A percentile compares a stretch with the other conserved stretches of the same genome.
Evolutionary conservation across 1,284 basidiomycete genomes (phyloP).

Genomic region (Abortiporus biennis): DNA sequence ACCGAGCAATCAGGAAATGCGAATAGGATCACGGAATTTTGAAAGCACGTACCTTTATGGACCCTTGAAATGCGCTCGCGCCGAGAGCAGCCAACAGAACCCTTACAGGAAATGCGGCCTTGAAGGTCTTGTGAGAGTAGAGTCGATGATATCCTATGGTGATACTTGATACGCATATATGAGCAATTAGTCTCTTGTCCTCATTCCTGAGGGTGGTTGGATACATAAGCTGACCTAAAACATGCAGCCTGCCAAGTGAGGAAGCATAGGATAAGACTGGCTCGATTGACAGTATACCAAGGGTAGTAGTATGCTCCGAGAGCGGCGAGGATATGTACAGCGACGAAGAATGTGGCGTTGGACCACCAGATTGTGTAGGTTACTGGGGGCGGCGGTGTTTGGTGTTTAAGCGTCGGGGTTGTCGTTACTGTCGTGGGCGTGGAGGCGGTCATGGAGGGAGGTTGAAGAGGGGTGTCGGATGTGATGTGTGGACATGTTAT

Average conservation of each 20-base stretch:
- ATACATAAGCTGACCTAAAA: constrained; percentile 47
- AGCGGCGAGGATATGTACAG: constrained; percentile 53
- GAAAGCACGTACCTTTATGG: constrained; percentile 38
- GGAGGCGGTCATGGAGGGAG: too few species aligned
- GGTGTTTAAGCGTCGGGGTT: too few species aligned
- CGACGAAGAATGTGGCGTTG: constrained; percentile 64
- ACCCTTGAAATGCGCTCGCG: constrained; percentile 64
- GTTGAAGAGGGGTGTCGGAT: too few species aligned
- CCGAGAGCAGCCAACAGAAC: constrained; percentile 59
- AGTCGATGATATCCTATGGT: constrained; percentile 75
- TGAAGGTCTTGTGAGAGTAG: constrained; percentile 70
- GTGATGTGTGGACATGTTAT: too few species aligned
- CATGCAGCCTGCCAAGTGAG: constrained; percentile 65
- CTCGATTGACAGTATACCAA: constrained; percentile 34
- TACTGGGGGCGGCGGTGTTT: background rate
- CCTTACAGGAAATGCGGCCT: constrained; percentile 50
- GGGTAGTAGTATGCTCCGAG: constrained; percentile 49
- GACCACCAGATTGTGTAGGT: constrained; percentile 53
- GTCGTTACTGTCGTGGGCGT: too few species aligned
- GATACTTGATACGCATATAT: constrained; percentile 38
- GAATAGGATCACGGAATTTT: too few species aligned
- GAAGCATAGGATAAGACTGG: constrained; percentile 48
- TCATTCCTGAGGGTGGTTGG: constrained; percentile 4
- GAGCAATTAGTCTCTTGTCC: background rate
- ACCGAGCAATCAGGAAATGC: background rate